Conservation (phyloP, 2,329 filamentous ascomycete genomes). For the Mycosphaerella arachidis region DNA sequence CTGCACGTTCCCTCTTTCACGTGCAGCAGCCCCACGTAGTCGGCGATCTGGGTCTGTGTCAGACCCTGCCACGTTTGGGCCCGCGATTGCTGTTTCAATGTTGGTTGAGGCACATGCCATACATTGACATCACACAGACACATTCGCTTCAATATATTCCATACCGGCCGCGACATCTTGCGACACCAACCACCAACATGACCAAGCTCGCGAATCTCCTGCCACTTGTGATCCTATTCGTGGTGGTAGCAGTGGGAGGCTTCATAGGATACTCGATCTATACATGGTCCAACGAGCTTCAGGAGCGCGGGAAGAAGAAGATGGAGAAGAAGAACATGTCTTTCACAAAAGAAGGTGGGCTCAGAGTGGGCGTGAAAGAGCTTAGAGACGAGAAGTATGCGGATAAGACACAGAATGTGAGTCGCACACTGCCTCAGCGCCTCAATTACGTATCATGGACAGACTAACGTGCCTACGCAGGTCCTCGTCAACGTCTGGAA, state of each 20-base stretch:
- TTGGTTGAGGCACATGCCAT: not conserved
- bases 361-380: slow-evolving; percentile 65
- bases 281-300: slow-evolving; percentile 61
- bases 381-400: slow-evolving; percentile 66
- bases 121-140: not conserved
- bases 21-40: not conserved
- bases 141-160: not conserved
- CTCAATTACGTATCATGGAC: not conserved
- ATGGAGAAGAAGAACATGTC: slow-evolving; percentile 73
- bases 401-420: slow-evolving; percentile 62
- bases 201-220: slow-evolving; percentile 42
- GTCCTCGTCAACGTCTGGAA: slow-evolving; percentile 51
- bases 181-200: slow-evolving; percentile 9
- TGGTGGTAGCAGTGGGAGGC: slow-evolving; percentile 53
- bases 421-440: slow-evolving; percentile 6
- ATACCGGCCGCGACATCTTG: not conserved
- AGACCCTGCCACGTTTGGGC: not conserved
- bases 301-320: slow-evolving; percentile 59
- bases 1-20: not conserved
- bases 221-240: slow-evolving; percentile 62
- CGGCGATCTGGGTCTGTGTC: not conserved
- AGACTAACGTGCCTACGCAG: not conserved
- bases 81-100: not conserved
- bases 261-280: slow-evolving; percentile 70
- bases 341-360: slow-evolving; percentile 70